Evolutionary conservation across 192 early-diverging fungal species (phyloP).

Genomic region (Dimargaris xerosporica): DNA sequence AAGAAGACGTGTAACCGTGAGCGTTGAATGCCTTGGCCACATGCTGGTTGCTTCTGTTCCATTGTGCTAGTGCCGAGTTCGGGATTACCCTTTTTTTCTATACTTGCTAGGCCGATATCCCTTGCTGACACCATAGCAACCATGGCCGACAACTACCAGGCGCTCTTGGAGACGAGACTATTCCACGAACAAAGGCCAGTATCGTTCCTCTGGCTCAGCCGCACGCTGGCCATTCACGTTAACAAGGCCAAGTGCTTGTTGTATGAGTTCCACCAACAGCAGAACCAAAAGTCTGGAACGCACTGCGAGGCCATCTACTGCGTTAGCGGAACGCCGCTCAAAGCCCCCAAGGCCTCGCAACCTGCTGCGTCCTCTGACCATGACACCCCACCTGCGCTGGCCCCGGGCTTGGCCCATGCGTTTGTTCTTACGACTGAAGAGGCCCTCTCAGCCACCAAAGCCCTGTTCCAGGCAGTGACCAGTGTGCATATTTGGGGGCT

Average conservation of each 20-base stretch:
- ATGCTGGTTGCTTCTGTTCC: too few relatives aligned
- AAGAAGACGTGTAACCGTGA: too few relatives aligned
- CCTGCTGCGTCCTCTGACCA: neutral
- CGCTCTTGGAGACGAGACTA: neutral
- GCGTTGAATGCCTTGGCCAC: too few relatives aligned
- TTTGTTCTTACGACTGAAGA: neutral
- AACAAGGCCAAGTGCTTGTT: conserved; percentile 3
- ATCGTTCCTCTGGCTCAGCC: neutral
- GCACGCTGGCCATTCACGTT: neutral
- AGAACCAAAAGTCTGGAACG: neutral
- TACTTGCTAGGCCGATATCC: too few relatives aligned
- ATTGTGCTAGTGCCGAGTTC: too few relatives aligned
- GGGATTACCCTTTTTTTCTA: too few relatives aligned
- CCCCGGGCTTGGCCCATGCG: neutral
- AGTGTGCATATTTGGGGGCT: conserved; percentile 1
- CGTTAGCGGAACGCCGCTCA: neutral
- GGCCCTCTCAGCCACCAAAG: neutral
- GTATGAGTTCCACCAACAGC: neutral
- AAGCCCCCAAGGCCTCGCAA: neutral
- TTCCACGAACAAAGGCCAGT: conserved; percentile 1
- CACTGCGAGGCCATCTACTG: neutral
- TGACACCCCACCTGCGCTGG: neutral
- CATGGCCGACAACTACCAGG: neutral
- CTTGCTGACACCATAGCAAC: too few relatives aligned
- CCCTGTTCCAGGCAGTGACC: neutral